Conservation (phyloP, 169 alveolate genomes). For the Eimeria sp. region DNA sequence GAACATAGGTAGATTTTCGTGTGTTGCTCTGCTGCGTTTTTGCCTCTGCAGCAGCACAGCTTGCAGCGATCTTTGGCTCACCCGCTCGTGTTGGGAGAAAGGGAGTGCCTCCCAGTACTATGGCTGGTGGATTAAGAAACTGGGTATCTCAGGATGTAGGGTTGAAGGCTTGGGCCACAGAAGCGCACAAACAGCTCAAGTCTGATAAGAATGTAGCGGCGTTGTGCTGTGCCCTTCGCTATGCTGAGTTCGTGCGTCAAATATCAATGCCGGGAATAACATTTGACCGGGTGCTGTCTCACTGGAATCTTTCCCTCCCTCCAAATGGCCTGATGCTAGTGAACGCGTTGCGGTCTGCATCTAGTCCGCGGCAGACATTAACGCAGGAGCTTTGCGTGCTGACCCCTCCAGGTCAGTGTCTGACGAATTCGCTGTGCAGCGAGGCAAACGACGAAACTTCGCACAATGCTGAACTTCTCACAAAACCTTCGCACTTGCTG, state of each 20-base stretch:
- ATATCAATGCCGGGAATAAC: background rate
- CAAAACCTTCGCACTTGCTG: background rate
- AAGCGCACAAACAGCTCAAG: constrained; percentile 42
- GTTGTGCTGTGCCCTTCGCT: constrained; percentile 54
- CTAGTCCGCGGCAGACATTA: background rate
- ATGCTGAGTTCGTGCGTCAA: constrained; percentile 42
- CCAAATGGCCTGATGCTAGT: constrained; percentile 32
- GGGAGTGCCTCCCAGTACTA: constrained; percentile 15
- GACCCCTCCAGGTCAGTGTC: constrained; percentile 20
- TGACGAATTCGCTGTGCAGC: background rate
- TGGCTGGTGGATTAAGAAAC: constrained; percentile 55
- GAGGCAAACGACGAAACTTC: background rate
- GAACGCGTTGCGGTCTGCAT: constrained; percentile 43
- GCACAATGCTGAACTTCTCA: background rate
- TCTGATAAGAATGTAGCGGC: constrained; percentile 26
- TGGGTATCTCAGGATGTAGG: constrained; percentile 55
- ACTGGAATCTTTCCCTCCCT: constrained; percentile 41
- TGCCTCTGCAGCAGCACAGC: constrained; percentile 52
- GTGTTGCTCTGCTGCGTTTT: background rate
- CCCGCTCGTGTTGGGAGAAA: background rate
- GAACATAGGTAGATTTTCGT: background rate
- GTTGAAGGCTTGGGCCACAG: constrained; percentile 31
- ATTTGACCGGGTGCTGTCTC: constrained; percentile 34
- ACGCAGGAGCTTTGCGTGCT: constrained; percentile 59
- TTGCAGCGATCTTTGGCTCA: constrained; percentile 39